Evolutionary conservation across 2,329 filamentous ascomycete species (phyloP).

Genomic region (Mollisia scopiformis): DNA sequence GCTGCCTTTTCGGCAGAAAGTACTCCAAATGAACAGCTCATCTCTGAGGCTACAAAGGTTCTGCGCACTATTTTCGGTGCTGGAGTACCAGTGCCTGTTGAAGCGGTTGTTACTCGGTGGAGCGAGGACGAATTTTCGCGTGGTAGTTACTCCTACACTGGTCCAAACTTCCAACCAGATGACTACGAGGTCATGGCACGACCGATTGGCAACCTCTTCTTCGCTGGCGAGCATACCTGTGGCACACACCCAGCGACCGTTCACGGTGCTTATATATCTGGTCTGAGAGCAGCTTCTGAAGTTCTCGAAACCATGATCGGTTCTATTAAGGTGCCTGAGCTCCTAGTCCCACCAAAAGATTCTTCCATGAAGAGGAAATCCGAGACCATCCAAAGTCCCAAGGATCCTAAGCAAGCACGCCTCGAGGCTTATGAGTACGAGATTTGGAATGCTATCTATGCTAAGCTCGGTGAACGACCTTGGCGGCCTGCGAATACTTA

Average conservation of each 20-base stretch:
- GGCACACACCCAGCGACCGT: conserved; percentile 96
- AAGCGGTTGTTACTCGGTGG: conserved; percentile 92
- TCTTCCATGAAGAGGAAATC: conserved; percentile 57
- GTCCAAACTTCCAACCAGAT: conserved; percentile 76
- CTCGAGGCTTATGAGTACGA: conserved; percentile 60
- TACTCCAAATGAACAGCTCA: conserved; percentile 72
- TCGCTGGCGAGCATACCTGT: conserved; percentile 95
- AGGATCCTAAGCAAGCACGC: conserved; percentile 54
- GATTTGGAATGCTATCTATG: conserved; percentile 53
- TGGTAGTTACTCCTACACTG: conserved; percentile 94
- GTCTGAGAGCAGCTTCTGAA: conserved; percentile 85
- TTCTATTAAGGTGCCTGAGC: conserved; percentile 74
- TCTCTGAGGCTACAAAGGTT: conserved; percentile 79
- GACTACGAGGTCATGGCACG: conserved; percentile 94
- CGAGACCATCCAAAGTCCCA: conserved; percentile 39
- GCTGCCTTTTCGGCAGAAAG: conserved; percentile 87
- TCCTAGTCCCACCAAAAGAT: conserved; percentile 72
- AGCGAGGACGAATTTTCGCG: conserved; percentile 87
- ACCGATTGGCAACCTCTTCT: conserved; percentile 84
- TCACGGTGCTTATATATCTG: conserved; percentile 93
- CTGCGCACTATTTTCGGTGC: conserved; percentile 75
- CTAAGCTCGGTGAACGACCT: conserved; percentile 73
- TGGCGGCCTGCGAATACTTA: conserved; percentile 72
- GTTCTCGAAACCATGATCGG: conserved; percentile 81
- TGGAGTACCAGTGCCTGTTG: conserved; percentile 75